Conservation (phyloP, 352 stramenopile species). For the Hyaloperonospora brassicae region DNA sequence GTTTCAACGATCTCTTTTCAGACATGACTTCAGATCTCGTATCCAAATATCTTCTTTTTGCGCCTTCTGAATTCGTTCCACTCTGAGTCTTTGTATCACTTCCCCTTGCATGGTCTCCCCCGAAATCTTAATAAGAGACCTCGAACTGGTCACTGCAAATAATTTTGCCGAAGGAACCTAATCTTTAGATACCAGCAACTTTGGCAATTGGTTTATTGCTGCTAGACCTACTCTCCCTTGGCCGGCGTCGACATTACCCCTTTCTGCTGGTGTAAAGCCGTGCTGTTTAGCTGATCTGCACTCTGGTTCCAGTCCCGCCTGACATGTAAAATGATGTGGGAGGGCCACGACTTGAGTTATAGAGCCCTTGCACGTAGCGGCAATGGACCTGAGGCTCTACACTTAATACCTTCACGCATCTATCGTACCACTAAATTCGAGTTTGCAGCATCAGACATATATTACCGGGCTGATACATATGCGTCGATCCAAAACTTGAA, state of each 20-base stretch:
- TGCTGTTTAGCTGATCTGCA: background rate
- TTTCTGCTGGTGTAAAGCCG: conserved; percentile 3
- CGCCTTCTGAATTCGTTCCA: no score
- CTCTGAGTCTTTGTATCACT: no score
- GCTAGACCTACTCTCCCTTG: no score
- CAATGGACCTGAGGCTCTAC: background rate
- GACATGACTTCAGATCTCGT: no score
- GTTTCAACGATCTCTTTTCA: no score
- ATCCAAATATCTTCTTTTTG: no score
- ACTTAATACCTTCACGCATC: background rate
- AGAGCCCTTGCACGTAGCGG: background rate
- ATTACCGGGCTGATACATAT: background rate
- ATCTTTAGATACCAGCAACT: background rate
- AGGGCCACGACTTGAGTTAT: background rate
- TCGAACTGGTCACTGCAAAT: background rate
- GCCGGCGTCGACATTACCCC: background rate
- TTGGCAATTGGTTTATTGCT: background rate
- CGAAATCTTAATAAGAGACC: background rate
- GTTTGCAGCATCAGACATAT: conserved; percentile 2
- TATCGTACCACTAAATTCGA: conserved; percentile 6
- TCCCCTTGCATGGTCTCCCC: no score
- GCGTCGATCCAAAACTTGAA: background rate
- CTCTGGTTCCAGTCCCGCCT: conserved; percentile 4
- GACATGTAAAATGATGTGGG: conserved; percentile 1
- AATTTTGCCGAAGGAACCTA: background rate